Percentiles rank a stretch among this genome's conserved stretches.
Evolutionary conservation across 2,329 filamentous ascomycete species (phyloP).

Genomic region (Clarireedia homoeocarpa): DNA sequence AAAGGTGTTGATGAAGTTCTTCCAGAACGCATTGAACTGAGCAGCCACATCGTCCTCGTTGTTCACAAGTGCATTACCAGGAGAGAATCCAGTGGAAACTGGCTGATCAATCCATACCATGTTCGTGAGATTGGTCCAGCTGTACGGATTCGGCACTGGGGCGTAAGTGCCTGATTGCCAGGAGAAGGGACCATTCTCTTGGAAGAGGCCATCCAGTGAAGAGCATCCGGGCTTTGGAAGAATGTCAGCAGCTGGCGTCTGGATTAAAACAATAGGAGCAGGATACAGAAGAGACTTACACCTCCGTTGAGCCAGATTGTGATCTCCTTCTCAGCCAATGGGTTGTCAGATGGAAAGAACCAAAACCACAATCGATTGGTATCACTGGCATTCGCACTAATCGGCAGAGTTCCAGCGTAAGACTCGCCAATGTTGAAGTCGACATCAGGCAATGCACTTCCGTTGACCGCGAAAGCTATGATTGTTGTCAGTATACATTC

Average conservation of each 20-base stretch:
- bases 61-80: slow-evolving; percentile 43
- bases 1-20: slow-evolving; percentile 55
- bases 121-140: slow-evolving; percentile 25
- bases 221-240: slow-evolving; percentile 63
- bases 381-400: slow-evolving; percentile 39
- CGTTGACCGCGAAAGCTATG: slow-evolving; percentile 25
- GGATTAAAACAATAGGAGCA: too few species aligned
- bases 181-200: slow-evolving; percentile 25
- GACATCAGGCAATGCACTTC: slow-evolving; percentile 23
- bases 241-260: too few species aligned
- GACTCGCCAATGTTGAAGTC: slow-evolving; percentile 27
- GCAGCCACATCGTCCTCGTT: slow-evolving; percentile 44
- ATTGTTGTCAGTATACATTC: not conserved
- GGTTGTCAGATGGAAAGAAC: slow-evolving; percentile 46
- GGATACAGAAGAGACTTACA: slow-evolving; percentile 29
- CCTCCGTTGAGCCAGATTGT: slow-evolving; percentile 86
- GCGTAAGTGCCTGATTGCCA: slow-evolving; percentile 25
- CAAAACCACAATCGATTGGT: slow-evolving; percentile 44
- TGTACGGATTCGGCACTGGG: slow-evolving; percentile 23
- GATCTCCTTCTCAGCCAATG: slow-evolving; percentile 39
- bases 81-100: slow-evolving; percentile 41
- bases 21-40: slow-evolving; percentile 54
- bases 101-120: slow-evolving; percentile 27
- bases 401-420: slow-evolving; percentile 39
- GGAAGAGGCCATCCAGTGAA: slow-evolving; percentile 88